Base-by-base conservation (phyloP, 192 early-diverging fungal genomes). In the Coemansia sp. region DNA sequence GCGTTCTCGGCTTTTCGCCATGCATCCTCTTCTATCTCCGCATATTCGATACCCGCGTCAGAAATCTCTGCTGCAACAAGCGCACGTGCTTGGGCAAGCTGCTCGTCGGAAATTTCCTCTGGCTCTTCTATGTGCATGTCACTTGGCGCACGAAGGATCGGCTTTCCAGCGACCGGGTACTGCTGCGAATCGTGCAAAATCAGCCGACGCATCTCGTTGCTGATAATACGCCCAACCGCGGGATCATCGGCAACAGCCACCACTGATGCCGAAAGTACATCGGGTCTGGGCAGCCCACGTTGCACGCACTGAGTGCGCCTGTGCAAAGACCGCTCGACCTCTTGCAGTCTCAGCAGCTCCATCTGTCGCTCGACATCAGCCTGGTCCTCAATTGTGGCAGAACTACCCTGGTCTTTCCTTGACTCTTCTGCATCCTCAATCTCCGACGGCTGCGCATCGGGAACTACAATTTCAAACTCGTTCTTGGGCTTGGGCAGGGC, bases 401-500 rank as follows among this genome's bases (percentile, higher is more conserved):
- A 59, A 8, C 64, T 34, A 30, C 76, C 61, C 36, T 38, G 36
- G 50, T 25, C 67, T 55, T 32, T 40, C 48, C 4, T 11, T 34
- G 18, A 40, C 42, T 5, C 40, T 33, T 18, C 17, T 3, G 49
- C 31, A 2, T 66, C 67, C n/a, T 22, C 51, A 14, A 29, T 17
- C 7, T 83, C 76, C 11, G 60, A 67, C 20, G 81, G 63, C 16
- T 20, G 25, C 16, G 66, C 70, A 32, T 93, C 90, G 1, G 95
- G 96, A 56, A 96, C 73, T 11, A 92, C 88, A 60, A 99, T 88
- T 61, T 95, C 92, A 75, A 96, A 95, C 64, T 96, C 93, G 72
- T 97, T 97, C 50, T 90, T 91, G 45, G 97, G 97, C 61, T 85
- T 83, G 1, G 97, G 97, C 16, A 99, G 76, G 28, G 76, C 60